Evolutionary conservation across 495 filamentous ascomycete genomes (phyloP).

Genomic region (Tuber umbilicatum): DNA sequence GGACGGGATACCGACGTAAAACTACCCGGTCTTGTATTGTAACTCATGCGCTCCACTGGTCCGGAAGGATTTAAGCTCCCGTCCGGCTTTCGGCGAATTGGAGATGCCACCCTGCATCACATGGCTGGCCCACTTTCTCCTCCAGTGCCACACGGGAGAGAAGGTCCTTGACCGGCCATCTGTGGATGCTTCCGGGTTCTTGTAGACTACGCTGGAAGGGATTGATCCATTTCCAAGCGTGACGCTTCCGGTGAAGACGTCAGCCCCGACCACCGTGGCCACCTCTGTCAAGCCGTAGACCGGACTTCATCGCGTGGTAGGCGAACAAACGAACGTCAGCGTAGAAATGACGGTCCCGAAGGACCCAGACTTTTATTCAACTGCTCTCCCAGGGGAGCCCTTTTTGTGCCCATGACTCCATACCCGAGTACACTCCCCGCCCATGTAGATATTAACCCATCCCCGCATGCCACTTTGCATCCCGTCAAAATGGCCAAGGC

Average conservation of each 20-base stretch:
- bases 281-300: not conserved
- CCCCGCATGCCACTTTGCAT: not conserved
- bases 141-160: conserved; percentile 62
- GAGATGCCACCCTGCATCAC: conserved; percentile 62
- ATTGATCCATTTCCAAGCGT: not conserved
- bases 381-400: not conserved
- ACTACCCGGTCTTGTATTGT: conserved; percentile 57
- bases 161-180: conserved; percentile 60
- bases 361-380: not conserved
- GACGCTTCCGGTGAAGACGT: not conserved
- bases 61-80: conserved; percentile 59
- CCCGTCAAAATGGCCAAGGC: not conserved
- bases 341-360: not conserved
- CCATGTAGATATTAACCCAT: not conserved
- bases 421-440: not conserved
- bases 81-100: conserved; percentile 61
- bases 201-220: conserved; percentile 47
- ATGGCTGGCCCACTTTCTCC: conserved; percentile 63
- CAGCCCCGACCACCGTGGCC: not conserved
- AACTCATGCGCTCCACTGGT: conserved; percentile 57
- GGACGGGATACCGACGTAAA: conserved; percentile 62
- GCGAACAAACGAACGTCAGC: not conserved
- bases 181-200: conserved; percentile 54
- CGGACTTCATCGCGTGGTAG: not conserved
- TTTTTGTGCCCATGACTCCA: not conserved